Base-by-base conservation (phyloP, 768 basidiomycete species). In the Coprinopsis cinerea region DNA sequence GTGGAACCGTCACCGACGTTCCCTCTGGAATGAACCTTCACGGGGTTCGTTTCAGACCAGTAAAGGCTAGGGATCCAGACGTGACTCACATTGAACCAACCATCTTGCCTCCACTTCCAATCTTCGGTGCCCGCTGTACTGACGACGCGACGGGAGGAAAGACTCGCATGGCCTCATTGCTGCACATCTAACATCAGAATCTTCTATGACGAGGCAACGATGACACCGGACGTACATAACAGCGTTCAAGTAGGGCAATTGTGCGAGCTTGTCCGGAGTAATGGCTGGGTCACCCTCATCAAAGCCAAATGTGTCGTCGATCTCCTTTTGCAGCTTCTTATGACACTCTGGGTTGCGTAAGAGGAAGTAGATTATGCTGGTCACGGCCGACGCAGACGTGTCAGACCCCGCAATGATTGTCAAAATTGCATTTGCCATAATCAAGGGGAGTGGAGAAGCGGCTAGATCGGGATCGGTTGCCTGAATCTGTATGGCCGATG, bases 21-120 rank as follows among this genome's bases (percentile, higher is more conserved):
- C 71, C 71, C 58, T 68, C 68, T 0, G 67, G 66, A 3, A 74
- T 63, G 35, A 65, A 68, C 44, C 72, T 73, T 14, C n/a, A 35
- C 39, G 27, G 41, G 14, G 30, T 22, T 32, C 7, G 36, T 4
- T 17, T 14, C 26, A 37, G 20, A 14, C 13, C 30, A 26, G 10
- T 25, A 43, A 35, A 7, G 30, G 30, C 15, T 32, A 39, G 17
- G 11, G 36, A 43, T 43, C 22, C 13, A 26, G 25, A 23, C 20
- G 10, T 22, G 35, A 25, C 40, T 18, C 18, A 53, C 44, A 48
- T 44, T 11, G 53, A 55, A 15, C 64, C 64, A 24, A 66, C 47
- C 25, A 53, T 44, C 27, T 67, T 59, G 7, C 69, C 68, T 14
- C 64, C 61, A 43, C 63, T 64, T 15, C 63, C 64, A 6, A 54